These are phyloP conservation scores for Jimgerdemannia flammicorona DNA, from an alignment of 192 early-diverging fungal genomes.

Conservation along the genomic window DNA sequence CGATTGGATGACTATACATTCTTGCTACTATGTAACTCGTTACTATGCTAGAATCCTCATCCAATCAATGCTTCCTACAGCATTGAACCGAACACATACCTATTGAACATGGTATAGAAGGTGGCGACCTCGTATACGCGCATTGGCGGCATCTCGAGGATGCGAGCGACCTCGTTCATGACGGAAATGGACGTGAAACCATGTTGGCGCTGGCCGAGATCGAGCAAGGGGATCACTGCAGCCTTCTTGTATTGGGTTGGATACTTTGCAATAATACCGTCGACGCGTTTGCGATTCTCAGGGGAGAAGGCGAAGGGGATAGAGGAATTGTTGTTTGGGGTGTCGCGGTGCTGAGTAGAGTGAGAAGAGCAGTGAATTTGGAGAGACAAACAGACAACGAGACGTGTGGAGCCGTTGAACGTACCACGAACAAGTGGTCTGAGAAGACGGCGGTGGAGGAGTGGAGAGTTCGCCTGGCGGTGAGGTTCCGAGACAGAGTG, in stretches of 20 bases:
- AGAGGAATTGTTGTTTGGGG: constrained; percentile 76
- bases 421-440: constrained; percentile 59
- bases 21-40: no score
- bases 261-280: constrained; percentile 89
- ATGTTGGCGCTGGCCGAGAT: constrained; percentile 93
- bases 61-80: no score
- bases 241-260: constrained; percentile 98
- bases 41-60: no score
- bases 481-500: constrained; percentile 1
- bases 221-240: constrained; percentile 92
- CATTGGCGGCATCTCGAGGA: constrained; percentile 96
- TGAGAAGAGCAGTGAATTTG: background rate
- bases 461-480: constrained; percentile 41
- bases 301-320: constrained; percentile 83
- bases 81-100: constrained; percentile 46
- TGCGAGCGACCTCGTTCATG: constrained; percentile 95
- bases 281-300: constrained; percentile 74
- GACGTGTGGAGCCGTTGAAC: background rate
- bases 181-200: constrained; percentile 92
- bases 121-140: constrained; percentile 99
- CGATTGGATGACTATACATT: no score
- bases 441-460: constrained; percentile 41
- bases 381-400: no score
- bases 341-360: constrained; percentile 63
- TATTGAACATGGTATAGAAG: constrained; percentile 99